phyloP scores from a whole-genome alignment of 345 rosid genomes.

The Ailanthus altissimus region DNA sequence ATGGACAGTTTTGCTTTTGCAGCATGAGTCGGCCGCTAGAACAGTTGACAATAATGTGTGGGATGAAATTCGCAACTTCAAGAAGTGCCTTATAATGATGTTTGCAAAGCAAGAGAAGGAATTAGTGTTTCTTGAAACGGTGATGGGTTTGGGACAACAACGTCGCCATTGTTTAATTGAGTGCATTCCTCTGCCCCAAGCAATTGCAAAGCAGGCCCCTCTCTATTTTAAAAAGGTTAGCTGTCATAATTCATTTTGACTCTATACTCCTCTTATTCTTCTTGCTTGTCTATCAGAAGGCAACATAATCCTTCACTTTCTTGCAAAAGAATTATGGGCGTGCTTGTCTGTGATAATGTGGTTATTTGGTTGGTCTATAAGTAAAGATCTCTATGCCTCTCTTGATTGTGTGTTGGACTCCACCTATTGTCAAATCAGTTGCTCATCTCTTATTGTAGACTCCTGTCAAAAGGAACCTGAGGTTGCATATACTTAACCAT shows the following conservation, averaged over 20 bases:
- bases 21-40: slow-evolving; percentile 63
- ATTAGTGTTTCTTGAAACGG: slow-evolving; percentile 81
- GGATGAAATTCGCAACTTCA: slow-evolving; percentile 91
- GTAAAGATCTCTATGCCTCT: background rate
- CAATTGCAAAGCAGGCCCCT: slow-evolving; percentile 78
- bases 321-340: background rate
- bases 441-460: background rate
- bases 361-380: background rate
- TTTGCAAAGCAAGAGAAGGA: slow-evolving; percentile 85
- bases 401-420: background rate
- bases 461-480: background rate
- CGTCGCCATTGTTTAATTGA: slow-evolving; percentile 85
- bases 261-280: slow-evolving; percentile 8
- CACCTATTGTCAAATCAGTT: background rate
- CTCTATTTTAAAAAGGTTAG: slow-evolving; percentile 81
- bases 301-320: background rate
- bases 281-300: background rate
- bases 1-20: background rate
- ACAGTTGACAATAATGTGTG: slow-evolving; percentile 70
- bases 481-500: background rate
- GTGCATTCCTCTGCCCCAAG: slow-evolving; percentile 75
- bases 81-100: slow-evolving; percentile 93
- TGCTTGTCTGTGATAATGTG: background rate
- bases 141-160: slow-evolving; percentile 77
- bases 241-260: background rate